phyloP scores from a whole-genome alignment of 352 stramenopile genomes.

The Pythium dissotocum region DNA sequence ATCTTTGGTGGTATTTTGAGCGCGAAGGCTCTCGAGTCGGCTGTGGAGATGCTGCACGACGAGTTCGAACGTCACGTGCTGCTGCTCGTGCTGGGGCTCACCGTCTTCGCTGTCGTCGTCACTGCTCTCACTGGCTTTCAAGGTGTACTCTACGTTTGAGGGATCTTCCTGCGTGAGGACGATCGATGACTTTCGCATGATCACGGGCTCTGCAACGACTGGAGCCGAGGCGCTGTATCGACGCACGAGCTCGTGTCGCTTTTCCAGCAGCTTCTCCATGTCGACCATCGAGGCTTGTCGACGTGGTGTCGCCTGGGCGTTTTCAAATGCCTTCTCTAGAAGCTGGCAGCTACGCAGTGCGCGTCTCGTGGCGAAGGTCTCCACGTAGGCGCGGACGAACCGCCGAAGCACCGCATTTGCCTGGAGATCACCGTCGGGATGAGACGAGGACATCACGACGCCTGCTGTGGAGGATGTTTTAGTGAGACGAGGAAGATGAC shows the following conservation, averaged over 20 bases:
- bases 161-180: neutral
- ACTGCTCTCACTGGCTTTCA: slow-evolving; percentile 17
- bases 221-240: slow-evolving; percentile 14
- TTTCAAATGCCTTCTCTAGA: slow-evolving; percentile 29
- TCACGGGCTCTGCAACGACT: neutral
- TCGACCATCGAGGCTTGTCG: neutral
- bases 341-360: slow-evolving; percentile 8
- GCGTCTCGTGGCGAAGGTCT: slow-evolving; percentile 19
- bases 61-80: slow-evolving; percentile 35
- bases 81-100: slow-evolving; percentile 5
- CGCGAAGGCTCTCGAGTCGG: slow-evolving; percentile 23
- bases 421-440: neutral
- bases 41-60: slow-evolving; percentile 37
- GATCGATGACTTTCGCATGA: slow-evolving; percentile 10
- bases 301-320: neutral
- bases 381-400: slow-evolving; percentile 26
- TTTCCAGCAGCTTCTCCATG: slow-evolving; percentile 2
- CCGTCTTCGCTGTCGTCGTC: neutral
- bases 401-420: slow-evolving; percentile 15
- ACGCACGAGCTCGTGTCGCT: slow-evolving; percentile 1
- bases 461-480: neutral
- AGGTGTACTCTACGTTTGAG: neutral
- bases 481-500: neutral
- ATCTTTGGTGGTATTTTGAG: slow-evolving; percentile 15
- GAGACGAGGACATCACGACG: neutral